Base-by-base conservation (phyloP, 2,329 filamentous ascomycete genomes). In the Diplodia seriata region DNA sequence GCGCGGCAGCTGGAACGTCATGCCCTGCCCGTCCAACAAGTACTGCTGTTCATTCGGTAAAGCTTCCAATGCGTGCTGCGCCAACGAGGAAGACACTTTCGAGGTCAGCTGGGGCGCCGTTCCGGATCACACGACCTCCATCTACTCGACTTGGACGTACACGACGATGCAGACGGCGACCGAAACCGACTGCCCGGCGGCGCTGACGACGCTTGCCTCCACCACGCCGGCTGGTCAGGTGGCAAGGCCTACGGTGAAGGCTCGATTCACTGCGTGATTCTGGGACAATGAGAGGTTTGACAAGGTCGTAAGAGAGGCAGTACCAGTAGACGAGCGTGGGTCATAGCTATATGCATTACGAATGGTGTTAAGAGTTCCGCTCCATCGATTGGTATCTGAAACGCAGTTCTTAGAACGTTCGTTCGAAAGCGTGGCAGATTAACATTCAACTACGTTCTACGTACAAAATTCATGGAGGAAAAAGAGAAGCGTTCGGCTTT, bases 131-230 rank as follows among this genome's bases (percentile, higher is more conserved):
- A 59, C 2, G 8, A 59, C 23, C 36, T 23, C 36, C 3, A 26
- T 40, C n/a, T 40, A 59, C 20, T 43, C 33, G 2, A 18, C n/a
- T 1, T 29, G 12, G n/a, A 43, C 36, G 36, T 47, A 26, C 11
- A 47, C 55, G 20, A 29, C 4, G 51, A 18, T 14, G 9, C 26
- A 18, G 55, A 31, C 36, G 0, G 6, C 8, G 3, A 57, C 55
- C 11, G 12, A 69, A 73, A 67, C 69, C 4, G 23, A 55, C 7
- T 65, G 56, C n/a, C 33, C 56, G 31, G 15, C 15, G 15, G 26
- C 29, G 14, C 23, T 20, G 18, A n/a, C 53, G 0, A 36, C 53
- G 6, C 31, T 55, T 36, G 31, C 15, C 9, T 8, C 3, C 36
- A 57, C 55, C 6, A 57, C 55, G 33, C 20, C 55, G 20, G 36